Evolutionary conservation across 164 flowering plant species (phyloP).

Genomic region (Sedum album): DNA sequence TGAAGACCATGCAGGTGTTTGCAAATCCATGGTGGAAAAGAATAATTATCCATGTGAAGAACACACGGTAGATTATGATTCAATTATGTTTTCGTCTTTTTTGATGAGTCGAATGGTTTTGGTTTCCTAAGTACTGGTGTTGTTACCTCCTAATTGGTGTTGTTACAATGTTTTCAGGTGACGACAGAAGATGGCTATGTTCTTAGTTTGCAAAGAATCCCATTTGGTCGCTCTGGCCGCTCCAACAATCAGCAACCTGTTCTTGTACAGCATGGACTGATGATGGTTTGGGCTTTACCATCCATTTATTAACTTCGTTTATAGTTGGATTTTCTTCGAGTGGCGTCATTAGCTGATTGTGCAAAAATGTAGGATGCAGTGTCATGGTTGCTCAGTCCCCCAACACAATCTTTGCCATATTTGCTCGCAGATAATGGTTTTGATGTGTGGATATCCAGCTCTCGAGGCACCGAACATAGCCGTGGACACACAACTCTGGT

Average conservation of each 20-base stretch:
- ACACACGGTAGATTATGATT: neutral
- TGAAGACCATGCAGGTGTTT: neutral
- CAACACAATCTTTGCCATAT: slow-evolving; percentile 1
- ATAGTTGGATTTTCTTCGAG: neutral
- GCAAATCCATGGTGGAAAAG: slow-evolving; percentile 2
- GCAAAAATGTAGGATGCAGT: neutral
- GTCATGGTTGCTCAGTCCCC: neutral
- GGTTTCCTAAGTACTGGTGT: neutral
- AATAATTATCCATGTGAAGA: neutral
- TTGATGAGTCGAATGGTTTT: neutral
- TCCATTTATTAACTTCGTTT: neutral
- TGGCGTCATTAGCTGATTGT: neutral
- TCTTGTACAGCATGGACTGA: neutral
- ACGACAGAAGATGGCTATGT: neutral
- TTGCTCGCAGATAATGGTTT: neutral
- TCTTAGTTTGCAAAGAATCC: slow-evolving; percentile 7
- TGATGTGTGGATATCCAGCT: slow-evolving; percentile 5
- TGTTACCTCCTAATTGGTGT: neutral
- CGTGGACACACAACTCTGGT: neutral
- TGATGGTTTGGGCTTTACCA: neutral
- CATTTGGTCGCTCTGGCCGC: neutral
- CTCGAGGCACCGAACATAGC: slow-evolving; percentile 1
- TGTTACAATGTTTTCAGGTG: neutral
- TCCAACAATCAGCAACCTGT: slow-evolving; percentile 3
- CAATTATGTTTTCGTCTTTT: neutral